Conservation (phyloP, 768 basidiomycete genomes). For the Aureoboletus auriporus region DNA sequence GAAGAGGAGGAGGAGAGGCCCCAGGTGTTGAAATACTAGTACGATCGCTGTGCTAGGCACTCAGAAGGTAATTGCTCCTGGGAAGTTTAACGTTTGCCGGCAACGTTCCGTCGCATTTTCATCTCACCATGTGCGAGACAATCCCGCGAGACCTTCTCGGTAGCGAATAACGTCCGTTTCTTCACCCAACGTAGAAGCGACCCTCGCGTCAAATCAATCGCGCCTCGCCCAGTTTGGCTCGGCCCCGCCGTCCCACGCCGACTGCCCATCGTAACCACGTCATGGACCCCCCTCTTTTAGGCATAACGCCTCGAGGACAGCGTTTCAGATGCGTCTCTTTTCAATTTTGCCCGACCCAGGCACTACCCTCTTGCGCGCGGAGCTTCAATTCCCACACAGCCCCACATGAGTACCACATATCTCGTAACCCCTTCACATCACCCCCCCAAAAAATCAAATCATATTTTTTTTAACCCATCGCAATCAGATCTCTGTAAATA, state of each 20-base stretch:
- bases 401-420: constrained; percentile 8
- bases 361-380: constrained; percentile 22
- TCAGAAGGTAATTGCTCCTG: constrained; percentile 29
- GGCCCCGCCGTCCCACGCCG: constrained; percentile 23
- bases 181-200: constrained; percentile 21
- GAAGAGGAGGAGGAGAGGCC: constrained; percentile 4
- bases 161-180: constrained; percentile 33
- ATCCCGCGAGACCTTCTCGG: constrained; percentile 32
- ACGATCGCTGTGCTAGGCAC: constrained; percentile 34
- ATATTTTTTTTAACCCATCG: neutral
- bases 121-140: constrained; percentile 27
- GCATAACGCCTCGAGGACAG: constrained; percentile 19
- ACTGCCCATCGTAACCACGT: constrained; percentile 17
- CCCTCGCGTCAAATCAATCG: constrained; percentile 7
- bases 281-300: neutral
- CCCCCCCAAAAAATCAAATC: neutral
- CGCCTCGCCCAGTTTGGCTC: constrained; percentile 3
- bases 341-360: constrained; percentile 25
- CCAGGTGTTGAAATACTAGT: constrained; percentile 20
- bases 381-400: constrained; percentile 22
- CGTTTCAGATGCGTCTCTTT: constrained; percentile 28
- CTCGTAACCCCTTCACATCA: constrained; percentile 18
- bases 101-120: constrained; percentile 24
- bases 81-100: constrained; percentile 35
- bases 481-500: neutral